phyloP scores from a whole-genome alignment of 345 rosid species.

The Bruguiera sexangula region DNA sequence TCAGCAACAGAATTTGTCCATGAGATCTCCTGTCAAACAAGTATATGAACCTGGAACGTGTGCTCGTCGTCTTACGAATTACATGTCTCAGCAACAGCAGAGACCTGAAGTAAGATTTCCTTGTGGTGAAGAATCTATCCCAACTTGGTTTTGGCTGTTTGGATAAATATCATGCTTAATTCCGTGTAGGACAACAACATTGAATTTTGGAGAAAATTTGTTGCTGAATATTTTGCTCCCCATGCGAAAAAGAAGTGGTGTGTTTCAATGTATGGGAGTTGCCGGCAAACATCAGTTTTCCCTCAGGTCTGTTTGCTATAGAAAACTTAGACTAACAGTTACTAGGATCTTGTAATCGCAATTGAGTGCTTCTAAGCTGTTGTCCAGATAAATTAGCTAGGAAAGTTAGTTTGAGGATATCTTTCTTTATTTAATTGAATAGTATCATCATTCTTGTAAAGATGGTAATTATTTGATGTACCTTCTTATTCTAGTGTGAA shows the following conservation, averaged over 20 bases:
- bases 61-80: conserved; percentile 85
- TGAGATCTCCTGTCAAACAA: conserved; percentile 67
- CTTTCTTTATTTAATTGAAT: too few species aligned
- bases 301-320: conserved; percentile 71
- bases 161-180: conserved; percentile 21
- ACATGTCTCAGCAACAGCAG: conserved; percentile 90
- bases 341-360: neutral
- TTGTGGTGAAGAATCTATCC: conserved; percentile 4
- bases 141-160: conserved; percentile 11
- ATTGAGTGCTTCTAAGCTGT: neutral
- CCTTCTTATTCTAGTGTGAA: too few species aligned
- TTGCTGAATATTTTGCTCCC: conserved; percentile 85
- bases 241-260: conserved; percentile 97
- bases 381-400: neutral
- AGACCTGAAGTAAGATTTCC: conserved; percentile 77
- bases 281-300: conserved; percentile 87
- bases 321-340: conserved; percentile 1
- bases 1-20: conserved; percentile 72
- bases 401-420: too few species aligned
- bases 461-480: too few species aligned
- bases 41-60: conserved; percentile 94
- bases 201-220: conserved; percentile 98
- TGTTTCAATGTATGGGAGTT: conserved; percentile 98
- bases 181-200: conserved; percentile 82
- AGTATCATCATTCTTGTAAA: too few species aligned